phyloP scores from a whole-genome alignment of 768 basidiomycete genomes.

The Termitomyces titanicus region DNA sequence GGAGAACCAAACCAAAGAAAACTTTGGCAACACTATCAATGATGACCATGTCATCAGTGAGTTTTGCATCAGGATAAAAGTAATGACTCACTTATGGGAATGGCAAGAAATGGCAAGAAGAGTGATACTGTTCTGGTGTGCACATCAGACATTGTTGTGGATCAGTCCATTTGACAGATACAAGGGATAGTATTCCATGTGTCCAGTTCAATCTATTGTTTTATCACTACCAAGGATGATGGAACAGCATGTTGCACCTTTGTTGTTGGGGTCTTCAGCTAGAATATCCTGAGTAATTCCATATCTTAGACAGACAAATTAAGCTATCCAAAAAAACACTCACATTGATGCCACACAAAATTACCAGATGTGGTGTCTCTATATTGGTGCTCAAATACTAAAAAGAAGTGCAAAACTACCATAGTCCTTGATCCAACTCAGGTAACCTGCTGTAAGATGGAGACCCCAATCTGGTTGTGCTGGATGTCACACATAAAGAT shows the following conservation, averaged over 20 bases:
- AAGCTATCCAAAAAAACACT: no score
- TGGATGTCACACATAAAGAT: no score
- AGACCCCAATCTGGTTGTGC: no score
- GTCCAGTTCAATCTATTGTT: slow-evolving; percentile 22
- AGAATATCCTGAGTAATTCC: slow-evolving; percentile 9
- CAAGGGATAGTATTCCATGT: slow-evolving; percentile 18
- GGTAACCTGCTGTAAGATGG: no score
- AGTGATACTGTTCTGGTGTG: slow-evolving; percentile 1
- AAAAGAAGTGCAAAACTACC: no score
- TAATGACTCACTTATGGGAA: slow-evolving; percentile 13
- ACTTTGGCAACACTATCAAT: slow-evolving; percentile 3
- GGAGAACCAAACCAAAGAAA: slow-evolving; percentile 1
- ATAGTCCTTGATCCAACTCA: no score
- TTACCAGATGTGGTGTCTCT: no score
- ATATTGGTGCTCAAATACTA: no score
- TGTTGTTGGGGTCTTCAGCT: slow-evolving; percentile 2
- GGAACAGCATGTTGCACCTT: slow-evolving; percentile 16
- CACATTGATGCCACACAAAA: no score
- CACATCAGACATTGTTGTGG: slow-evolving; percentile 8
- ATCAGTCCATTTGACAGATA: slow-evolving; percentile 17
- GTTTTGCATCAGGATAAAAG: no score
- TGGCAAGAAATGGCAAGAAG: slow-evolving; percentile 8
- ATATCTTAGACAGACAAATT: no score
- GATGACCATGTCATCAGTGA: no score
- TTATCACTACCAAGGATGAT: slow-evolving; percentile 25